A percentile compares a stretch with the other conserved stretches of the same genome.
Conservation (phyloP, 2,329 filamentous ascomycete species). For the Talaromyces albobiverticillius region DNA sequence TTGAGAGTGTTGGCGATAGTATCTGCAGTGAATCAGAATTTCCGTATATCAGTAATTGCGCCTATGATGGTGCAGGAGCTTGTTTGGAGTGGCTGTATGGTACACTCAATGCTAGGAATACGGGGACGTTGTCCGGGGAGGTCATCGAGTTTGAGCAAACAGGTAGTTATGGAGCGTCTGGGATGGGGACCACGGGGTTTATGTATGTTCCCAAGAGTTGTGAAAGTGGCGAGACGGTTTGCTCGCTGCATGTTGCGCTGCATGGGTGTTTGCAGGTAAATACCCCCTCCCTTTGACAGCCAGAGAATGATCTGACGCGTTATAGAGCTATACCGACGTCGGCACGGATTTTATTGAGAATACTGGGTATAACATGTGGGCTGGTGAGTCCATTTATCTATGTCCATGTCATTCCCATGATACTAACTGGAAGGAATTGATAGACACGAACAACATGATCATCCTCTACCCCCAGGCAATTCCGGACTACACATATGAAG, state of each 20-base stretch:
- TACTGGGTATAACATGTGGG: slow-evolving; percentile 19
- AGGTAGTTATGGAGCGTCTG: slow-evolving; percentile 14
- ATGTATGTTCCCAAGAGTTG: slow-evolving; percentile 17
- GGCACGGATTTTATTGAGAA: slow-evolving; percentile 16
- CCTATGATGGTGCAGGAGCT: slow-evolving; percentile 20
- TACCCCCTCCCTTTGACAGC: too few species aligned
- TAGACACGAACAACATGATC: slow-evolving; percentile 17
- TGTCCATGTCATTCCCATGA: too few species aligned
- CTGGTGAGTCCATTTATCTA: slow-evolving; percentile 8
- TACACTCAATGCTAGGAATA: slow-evolving; percentile 11
- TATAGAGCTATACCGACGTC: slow-evolving; percentile 8
- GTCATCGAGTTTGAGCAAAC: slow-evolving; percentile 18
- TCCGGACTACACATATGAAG: slow-evolving; percentile 12
- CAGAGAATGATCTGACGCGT: too few species aligned
- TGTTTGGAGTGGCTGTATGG: slow-evolving; percentile 18
- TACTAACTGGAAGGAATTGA: too few species aligned
- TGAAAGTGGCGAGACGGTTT: slow-evolving; percentile 11
- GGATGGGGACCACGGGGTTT: slow-evolving; percentile 18
- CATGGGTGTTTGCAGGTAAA: slow-evolving; percentile 18
- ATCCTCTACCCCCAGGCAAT: slow-evolving; percentile 15
- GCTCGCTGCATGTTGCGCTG: slow-evolving; percentile 18
- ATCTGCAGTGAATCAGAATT: slow-evolving; percentile 12
- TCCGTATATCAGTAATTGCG: slow-evolving; percentile 19
- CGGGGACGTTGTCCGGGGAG: slow-evolving; percentile 9
- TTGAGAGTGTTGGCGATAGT: slow-evolving; percentile 17